Evolutionary conservation across 495 filamentous ascomycete genomes (phyloP).

Genomic region (Tuber microsphaerosporum): DNA sequence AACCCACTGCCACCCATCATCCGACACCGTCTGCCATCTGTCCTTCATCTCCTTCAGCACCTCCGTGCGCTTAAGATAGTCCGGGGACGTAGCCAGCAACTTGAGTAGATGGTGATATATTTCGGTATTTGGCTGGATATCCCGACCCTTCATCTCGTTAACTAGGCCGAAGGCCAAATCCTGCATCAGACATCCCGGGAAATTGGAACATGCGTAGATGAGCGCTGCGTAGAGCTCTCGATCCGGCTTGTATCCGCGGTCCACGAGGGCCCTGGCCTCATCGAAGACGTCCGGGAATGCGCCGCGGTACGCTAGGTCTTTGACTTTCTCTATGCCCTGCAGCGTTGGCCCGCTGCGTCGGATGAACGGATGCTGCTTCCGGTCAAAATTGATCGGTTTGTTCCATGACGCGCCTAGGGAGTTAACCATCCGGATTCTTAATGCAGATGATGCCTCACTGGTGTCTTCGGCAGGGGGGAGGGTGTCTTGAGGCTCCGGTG

Average conservation of each 20-base stretch:
- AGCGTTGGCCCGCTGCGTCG: neutral
- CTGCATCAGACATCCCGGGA: slow-evolving; percentile 56
- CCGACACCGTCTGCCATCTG: slow-evolving; percentile 60
- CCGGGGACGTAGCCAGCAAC: slow-evolving; percentile 63
- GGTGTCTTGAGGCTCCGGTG: slow-evolving; percentile 1
- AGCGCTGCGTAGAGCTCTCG: slow-evolving; percentile 63
- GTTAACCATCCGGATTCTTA: neutral
- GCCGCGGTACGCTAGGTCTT: slow-evolving; percentile 11
- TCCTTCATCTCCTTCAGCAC: slow-evolving; percentile 64
- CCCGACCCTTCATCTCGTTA: slow-evolving; percentile 58
- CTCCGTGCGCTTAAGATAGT: slow-evolving; percentile 65
- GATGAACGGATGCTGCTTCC: neutral
- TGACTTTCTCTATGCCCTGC: slow-evolving; percentile 17
- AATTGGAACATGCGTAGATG: slow-evolving; percentile 61
- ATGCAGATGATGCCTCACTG: neutral
- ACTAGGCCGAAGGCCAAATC: slow-evolving; percentile 54
- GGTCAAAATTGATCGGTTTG: neutral
- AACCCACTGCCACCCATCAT: slow-evolving; percentile 60
- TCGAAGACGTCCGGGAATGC: slow-evolving; percentile 42
- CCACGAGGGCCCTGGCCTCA: slow-evolving; percentile 55
- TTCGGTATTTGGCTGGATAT: slow-evolving; percentile 55
- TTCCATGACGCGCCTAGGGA: neutral
- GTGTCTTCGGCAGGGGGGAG: neutral
- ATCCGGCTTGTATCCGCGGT: slow-evolving; percentile 58
- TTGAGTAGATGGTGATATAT: slow-evolving; percentile 67